Evolutionary conservation across 257 asterid genomes (phyloP).

Genomic region (Cinchona pubescens): DNA sequence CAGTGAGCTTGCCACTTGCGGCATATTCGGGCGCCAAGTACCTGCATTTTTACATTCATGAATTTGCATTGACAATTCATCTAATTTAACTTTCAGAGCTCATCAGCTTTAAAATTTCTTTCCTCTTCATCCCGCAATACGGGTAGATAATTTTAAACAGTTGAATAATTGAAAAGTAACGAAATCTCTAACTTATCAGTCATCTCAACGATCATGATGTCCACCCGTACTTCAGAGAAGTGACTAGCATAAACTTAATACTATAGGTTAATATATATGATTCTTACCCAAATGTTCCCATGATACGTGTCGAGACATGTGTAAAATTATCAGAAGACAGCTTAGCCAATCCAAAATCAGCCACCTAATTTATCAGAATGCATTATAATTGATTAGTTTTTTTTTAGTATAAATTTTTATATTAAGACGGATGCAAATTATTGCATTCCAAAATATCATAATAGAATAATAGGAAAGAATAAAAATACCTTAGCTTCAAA

Average conservation of each 20-base stretch:
- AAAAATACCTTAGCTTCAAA: slow-evolving; percentile 72
- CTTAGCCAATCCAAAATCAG: slow-evolving; percentile 94
- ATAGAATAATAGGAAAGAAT: neutral
- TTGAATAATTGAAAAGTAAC: no score
- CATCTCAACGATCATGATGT: no score
- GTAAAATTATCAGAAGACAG: slow-evolving; percentile 68
- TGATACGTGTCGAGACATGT: slow-evolving; percentile 89
- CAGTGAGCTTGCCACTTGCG: slow-evolving; percentile 85
- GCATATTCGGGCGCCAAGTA: slow-evolving; percentile 95
- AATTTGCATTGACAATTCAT: neutral
- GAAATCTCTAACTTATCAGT: no score
- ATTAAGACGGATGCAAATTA: neutral
- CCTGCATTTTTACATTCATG: slow-evolving; percentile 28
- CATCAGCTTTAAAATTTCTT: no score
- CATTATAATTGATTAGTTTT: neutral
- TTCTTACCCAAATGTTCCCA: slow-evolving; percentile 93
- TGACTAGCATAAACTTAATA: no score
- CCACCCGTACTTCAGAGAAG: no score
- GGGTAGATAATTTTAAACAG: no score
- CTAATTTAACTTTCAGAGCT: neutral
- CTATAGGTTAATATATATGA: no score
- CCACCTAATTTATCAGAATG: slow-evolving; percentile 44
- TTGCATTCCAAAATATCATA: neutral
- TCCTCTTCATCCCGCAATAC: no score
- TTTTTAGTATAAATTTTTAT: neutral